Conservation (phyloP, 2,329 filamentous ascomycete species). For the Diplocarpon rosae region DNA sequence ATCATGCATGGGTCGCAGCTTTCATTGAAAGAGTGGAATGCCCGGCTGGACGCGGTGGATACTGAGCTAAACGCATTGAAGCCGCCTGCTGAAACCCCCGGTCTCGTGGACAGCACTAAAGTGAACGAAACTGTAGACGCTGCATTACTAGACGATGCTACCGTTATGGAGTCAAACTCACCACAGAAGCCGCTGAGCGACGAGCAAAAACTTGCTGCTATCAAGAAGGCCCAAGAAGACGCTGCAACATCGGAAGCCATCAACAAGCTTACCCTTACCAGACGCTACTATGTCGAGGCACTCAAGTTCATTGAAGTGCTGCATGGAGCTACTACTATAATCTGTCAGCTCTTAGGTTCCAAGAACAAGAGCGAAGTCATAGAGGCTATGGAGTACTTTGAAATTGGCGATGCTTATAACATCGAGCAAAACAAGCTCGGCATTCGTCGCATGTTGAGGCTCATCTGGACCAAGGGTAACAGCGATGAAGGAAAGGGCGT, state of each 20-base stretch:
- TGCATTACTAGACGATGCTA: conserved; percentile 77
- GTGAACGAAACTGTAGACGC: conserved; percentile 60
- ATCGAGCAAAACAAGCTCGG: conserved; percentile 86
- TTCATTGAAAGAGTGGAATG: conserved; percentile 74
- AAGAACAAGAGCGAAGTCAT: conserved; percentile 98
- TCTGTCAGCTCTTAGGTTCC: conserved; percentile 82
- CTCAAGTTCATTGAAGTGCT: conserved; percentile 88
- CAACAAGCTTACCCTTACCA: conserved; percentile 75
- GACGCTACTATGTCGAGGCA: conserved; percentile 87
- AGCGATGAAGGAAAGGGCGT: conserved; percentile 98
- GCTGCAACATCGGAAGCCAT: conserved; percentile 83
- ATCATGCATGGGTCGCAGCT: conserved; percentile 84
- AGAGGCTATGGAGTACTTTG: conserved; percentile 98
- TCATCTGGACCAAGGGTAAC: conserved; percentile 99
- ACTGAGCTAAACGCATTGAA: conserved; percentile 70
- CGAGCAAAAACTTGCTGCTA: conserved; percentile 60
- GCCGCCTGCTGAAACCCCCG: conserved; percentile 63
- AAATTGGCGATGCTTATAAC: conserved; percentile 90
- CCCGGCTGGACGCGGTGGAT: conserved; percentile 71
- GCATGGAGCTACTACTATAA: conserved; percentile 66
- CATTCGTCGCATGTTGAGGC: conserved; percentile 86
- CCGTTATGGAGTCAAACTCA: conserved; percentile 57
- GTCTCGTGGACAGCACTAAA: conserved; percentile 51
- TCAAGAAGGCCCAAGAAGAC: conserved; percentile 74
- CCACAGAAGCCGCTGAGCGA: conserved; percentile 67